A percentile compares a stretch with the other conserved stretches of the same genome.
phyloP scores from a whole-genome alignment of 2,329 filamentous ascomycete species.

The Corinectria fuckeliana region DNA sequence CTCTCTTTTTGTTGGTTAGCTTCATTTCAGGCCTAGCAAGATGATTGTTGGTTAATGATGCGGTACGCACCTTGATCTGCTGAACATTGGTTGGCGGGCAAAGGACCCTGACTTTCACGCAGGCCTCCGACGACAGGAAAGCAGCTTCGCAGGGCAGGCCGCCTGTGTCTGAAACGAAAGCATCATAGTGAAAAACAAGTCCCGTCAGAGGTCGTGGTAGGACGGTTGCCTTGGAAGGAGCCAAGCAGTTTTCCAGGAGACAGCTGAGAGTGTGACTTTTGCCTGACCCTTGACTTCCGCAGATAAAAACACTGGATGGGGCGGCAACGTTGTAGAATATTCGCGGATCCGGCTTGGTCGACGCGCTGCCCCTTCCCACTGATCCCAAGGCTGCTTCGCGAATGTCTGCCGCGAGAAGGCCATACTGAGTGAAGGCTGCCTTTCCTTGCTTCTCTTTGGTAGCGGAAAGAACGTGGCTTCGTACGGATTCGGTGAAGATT shows the following conservation, averaged over 20 bases:
- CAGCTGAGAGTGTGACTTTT: conserved; percentile 68
- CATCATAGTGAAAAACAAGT: conserved; percentile 71
- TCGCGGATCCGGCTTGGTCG: conserved; percentile 26
- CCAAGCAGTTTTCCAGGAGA: conserved; percentile 63
- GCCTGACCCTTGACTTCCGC: conserved; percentile 68
- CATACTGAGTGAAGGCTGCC: neutral
- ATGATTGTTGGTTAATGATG: neutral
- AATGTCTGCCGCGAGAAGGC: neutral
- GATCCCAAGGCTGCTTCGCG: neutral
- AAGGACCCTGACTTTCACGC: conserved; percentile 58
- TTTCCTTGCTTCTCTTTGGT: neutral
- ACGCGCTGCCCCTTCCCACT: neutral
- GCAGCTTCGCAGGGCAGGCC: conserved; percentile 66
- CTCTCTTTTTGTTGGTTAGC: conserved; percentile 30
- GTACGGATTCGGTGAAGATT: neutral
- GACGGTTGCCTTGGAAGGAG: conserved; percentile 50
- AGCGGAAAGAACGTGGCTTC: neutral
- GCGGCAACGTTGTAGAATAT: conserved; percentile 54
- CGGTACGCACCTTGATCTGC: conserved; percentile 44
- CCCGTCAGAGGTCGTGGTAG: conserved; percentile 62
- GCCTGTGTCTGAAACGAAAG: conserved; percentile 54
- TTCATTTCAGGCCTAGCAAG: neutral
- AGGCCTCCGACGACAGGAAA: conserved; percentile 53
- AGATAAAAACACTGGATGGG: conserved; percentile 68
- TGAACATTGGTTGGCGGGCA: conserved; percentile 60